Evolutionary conservation across 2,329 filamentous ascomycete species (phyloP).

Genomic region (Juglanconis juglandina): DNA sequence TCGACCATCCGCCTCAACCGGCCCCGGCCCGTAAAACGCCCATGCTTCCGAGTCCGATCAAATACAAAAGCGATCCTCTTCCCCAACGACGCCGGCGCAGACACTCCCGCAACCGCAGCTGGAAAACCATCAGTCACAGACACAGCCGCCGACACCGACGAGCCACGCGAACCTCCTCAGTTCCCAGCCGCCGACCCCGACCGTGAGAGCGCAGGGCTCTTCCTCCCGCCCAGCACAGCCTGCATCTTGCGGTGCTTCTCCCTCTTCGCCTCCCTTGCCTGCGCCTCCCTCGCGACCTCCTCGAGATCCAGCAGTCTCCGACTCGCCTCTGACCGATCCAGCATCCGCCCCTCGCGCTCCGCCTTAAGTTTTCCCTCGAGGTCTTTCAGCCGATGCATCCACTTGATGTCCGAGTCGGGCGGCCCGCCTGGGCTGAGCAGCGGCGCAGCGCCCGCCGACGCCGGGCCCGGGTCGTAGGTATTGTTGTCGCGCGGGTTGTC

Average conservation of each 20-base stretch:
- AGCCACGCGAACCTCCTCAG: slow-evolving; percentile 3
- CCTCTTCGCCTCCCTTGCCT: slow-evolving; percentile 24
- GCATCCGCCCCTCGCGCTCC: slow-evolving; percentile 78
- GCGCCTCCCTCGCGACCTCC: slow-evolving; percentile 48
- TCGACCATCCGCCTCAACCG: neutral
- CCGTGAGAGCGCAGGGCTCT: neutral
- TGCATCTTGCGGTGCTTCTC: slow-evolving; percentile 17
- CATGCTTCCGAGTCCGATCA: neutral
- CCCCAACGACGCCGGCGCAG: neutral
- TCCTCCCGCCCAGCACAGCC: slow-evolving; percentile 5
- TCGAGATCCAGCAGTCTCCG: slow-evolving; percentile 76
- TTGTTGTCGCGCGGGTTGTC: slow-evolving; percentile 6
- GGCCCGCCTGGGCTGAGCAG: slow-evolving; percentile 30
- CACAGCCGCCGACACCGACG: neutral
- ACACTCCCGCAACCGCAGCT: neutral
- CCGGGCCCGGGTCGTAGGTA: slow-evolving; percentile 14
- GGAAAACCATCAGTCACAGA: neutral
- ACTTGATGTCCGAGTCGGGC: slow-evolving; percentile 61
- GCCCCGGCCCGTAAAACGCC: neutral
- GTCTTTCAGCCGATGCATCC: slow-evolving; percentile 82
- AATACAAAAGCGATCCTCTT: slow-evolving; percentile 1
- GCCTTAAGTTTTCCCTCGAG: slow-evolving; percentile 85
- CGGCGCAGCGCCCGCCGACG: slow-evolving; percentile 22
- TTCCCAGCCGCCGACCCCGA: neutral
- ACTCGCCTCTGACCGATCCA: slow-evolving; percentile 80